Evolutionary conservation across 1,139 yeast species (phyloP).

Genomic region (Hansenula sp.): DNA sequence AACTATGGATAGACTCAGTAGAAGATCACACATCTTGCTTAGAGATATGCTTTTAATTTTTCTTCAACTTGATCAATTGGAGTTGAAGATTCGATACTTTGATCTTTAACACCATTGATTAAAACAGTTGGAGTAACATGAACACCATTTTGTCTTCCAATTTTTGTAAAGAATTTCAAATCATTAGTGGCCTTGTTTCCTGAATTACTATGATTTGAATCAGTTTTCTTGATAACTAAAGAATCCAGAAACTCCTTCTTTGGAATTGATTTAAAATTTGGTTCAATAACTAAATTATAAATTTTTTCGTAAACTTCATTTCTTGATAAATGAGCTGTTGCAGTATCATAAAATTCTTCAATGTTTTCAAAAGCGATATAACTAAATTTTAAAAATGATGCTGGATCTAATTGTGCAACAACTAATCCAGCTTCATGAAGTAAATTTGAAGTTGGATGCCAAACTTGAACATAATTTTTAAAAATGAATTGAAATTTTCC

Average conservation of each 20-base stretch:
- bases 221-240: constrained; percentile 20
- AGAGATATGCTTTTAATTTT: constrained; percentile 22
- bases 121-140: constrained; percentile 85
- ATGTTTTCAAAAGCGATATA: constrained; percentile 49
- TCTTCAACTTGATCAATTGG: constrained; percentile 26
- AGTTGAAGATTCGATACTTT: constrained; percentile 40
- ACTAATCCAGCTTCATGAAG: constrained; percentile 73
- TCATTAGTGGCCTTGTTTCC: constrained; percentile 62
- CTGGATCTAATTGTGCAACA: constrained; percentile 55
- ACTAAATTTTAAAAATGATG: constrained; percentile 61
- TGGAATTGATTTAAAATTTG: constrained; percentile 38
- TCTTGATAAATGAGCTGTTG: constrained; percentile 49
- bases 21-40: too few species aligned
- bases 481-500: constrained; percentile 52
- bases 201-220: constrained; percentile 4
- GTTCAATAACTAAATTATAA: constrained; percentile 31
- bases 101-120: constrained; percentile 58
- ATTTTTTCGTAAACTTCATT: constrained; percentile 47
- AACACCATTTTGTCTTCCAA: constrained; percentile 71
- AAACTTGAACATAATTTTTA: constrained; percentile 75
- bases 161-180: constrained; percentile 67
- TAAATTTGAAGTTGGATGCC: constrained; percentile 74
- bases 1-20: too few species aligned
- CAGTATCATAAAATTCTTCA: constrained; percentile 56
- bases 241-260: constrained; percentile 33